phyloP scores from a whole-genome alignment of 2,329 filamentous ascomycete species.

The Colletotrichum sublineola region DNA sequence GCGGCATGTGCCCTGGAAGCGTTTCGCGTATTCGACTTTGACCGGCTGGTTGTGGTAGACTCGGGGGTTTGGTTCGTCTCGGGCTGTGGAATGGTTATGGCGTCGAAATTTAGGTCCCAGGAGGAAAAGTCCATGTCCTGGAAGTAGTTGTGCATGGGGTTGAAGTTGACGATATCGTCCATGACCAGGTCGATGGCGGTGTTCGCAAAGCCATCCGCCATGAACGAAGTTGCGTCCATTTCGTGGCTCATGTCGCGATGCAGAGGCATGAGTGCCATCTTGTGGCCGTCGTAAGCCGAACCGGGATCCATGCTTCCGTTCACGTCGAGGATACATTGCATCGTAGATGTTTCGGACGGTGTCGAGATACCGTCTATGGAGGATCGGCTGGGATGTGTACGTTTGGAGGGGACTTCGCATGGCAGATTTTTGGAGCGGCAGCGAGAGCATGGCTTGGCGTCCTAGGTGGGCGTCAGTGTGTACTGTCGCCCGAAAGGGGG shows the following conservation, averaged over 20 bases:
- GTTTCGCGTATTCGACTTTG: constrained; percentile 45
- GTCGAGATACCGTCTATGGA: constrained; percentile 29
- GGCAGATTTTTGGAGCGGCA: constrained; percentile 36
- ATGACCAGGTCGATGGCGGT: constrained; percentile 34
- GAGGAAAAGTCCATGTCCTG: constrained; percentile 51
- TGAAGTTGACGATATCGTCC: constrained; percentile 46
- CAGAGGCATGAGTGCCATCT: constrained; percentile 20
- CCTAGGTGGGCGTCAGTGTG: constrained; percentile 6
- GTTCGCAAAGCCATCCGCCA: constrained; percentile 31
- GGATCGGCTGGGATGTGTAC: constrained; percentile 23
- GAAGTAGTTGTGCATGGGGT: constrained; percentile 47
- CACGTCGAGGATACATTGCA: constrained; percentile 28
- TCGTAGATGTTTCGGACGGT: constrained; percentile 37
- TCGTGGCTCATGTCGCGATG: constrained; percentile 26
- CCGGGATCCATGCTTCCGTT: constrained; percentile 21
- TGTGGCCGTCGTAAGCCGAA: constrained; percentile 15
- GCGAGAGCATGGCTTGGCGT: constrained; percentile 37
- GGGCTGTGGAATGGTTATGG: constrained; percentile 47
- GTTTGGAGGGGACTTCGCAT: constrained; percentile 37
- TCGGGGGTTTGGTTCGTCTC: constrained; percentile 48
- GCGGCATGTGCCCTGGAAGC: constrained; percentile 49
- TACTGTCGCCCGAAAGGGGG: not conserved
- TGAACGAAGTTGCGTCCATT: constrained; percentile 24
- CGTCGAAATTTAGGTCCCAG: constrained; percentile 51
- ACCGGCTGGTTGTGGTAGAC: constrained; percentile 45